A percentile compares a stretch with the other conserved stretches of the same genome.
These are phyloP conservation scores for Amborella trichopoda DNA, from an alignment of 164 flowering plant species.

Conservation along the genomic window DNA sequence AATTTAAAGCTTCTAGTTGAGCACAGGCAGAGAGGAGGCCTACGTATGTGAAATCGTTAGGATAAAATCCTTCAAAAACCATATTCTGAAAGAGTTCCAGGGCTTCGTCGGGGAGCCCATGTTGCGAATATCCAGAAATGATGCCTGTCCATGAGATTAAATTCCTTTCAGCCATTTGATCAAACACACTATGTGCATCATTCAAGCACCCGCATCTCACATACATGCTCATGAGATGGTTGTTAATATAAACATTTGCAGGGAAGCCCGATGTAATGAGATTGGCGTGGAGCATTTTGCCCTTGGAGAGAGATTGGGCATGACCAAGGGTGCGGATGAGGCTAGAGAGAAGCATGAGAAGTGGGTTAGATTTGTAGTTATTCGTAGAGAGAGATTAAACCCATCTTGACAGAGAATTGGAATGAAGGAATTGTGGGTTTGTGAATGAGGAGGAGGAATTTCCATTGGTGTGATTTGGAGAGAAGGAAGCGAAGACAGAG, in stretches of 20 bases:
- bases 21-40: constrained; percentile 4
- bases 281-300: constrained; percentile 21
- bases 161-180: constrained; percentile 9
- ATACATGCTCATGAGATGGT: constrained; percentile 21
- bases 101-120: constrained; percentile 6
- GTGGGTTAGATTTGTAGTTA: too few species aligned
- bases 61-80: constrained; percentile 20
- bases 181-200: constrained; percentile 2
- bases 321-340: constrained; percentile 18
- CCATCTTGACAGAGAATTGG: too few species aligned
- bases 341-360: constrained; percentile 16
- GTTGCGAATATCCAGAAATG: constrained; percentile 5
- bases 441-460: too few species aligned
- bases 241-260: constrained; percentile 23
- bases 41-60: constrained; percentile 20
- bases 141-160: constrained; percentile 12
- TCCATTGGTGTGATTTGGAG: too few species aligned
- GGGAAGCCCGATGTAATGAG: constrained; percentile 18
- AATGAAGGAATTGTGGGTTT: too few species aligned
- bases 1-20: constrained; percentile 7
- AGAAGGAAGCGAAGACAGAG: too few species aligned
- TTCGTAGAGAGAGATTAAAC: too few species aligned
- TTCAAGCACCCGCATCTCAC: constrained; percentile 1
- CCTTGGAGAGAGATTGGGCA: constrained; percentile 14
- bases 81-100: constrained; percentile 8